Base-by-base conservation (phyloP, 2,329 filamentous ascomycete species). In the Biscogniauxia sp. region DNA sequence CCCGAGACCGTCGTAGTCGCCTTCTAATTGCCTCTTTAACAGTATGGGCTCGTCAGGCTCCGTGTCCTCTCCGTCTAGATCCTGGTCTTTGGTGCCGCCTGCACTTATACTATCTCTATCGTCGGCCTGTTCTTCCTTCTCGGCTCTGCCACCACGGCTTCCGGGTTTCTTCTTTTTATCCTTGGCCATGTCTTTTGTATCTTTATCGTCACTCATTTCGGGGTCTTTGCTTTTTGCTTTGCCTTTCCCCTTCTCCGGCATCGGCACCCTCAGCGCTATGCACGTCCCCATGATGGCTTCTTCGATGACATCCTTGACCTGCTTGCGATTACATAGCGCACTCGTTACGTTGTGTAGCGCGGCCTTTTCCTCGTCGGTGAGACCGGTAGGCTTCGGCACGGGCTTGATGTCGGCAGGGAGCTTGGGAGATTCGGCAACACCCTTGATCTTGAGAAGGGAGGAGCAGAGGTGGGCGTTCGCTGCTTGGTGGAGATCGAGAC, bases 341-440 rank as follows among this genome's bases (percentile, higher is more conserved):
- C 84, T 87, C 25, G 84, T 86, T 56, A 87, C 84, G 69, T 86
- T 86, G 67, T 87, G 84, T 25, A 86, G 73, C 2, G 81, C 78
- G 0, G 72, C 65, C 56, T 74, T 76, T 66, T 86, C 82, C 56
- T 85, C 83, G 51, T 82, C 81, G 1, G 80, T 77, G 2, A 86
- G 70, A 1, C 82, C 75, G 2, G 64, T 65, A 6, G 82, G 80
- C 64, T 82, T 84, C 17, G 82, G 75, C 0, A 84, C 71, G 25
- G 79, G 73, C 57, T 77, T 80, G 49, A 86, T 74, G 19, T 79
- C 74, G 53, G 79, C 75, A 51, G 84, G 83, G 15, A 86, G 76
- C 55, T 78, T 74, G n/a, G 79, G 75, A 2, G 80, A 78, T 56
- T 80, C 79, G 64, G 82, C 81, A 52, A 86, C 74, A 51, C 77